Evolutionary conservation across 2,329 filamentous ascomycete species (phyloP).

Genomic region (Clarireedia paspali): DNA sequence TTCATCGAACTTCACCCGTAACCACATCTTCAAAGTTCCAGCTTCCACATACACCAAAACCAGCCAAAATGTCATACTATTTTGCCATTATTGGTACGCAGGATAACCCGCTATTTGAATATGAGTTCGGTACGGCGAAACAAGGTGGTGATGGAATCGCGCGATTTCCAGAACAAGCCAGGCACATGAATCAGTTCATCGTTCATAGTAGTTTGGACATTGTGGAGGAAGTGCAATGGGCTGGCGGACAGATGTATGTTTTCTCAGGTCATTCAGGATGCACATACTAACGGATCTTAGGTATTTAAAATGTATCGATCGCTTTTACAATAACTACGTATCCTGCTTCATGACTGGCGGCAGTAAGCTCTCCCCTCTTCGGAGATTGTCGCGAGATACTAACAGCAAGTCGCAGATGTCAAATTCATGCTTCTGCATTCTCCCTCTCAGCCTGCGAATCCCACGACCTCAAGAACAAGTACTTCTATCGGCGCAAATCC

Average conservation of each 20-base stretch:
- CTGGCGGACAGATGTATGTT: slow-evolving; percentile 68
- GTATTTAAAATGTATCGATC: slow-evolving; percentile 95
- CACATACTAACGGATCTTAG: slow-evolving; percentile 36
- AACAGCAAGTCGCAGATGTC: slow-evolving; percentile 42
- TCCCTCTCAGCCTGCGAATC: slow-evolving; percentile 46
- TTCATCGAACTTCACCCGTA: slow-evolving; percentile 6
- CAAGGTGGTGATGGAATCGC: slow-evolving; percentile 88
- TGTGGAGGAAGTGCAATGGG: slow-evolving; percentile 95
- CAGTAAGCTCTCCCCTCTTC: slow-evolving; percentile 35
- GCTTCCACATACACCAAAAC: not conserved
- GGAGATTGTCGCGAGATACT: not conserved
- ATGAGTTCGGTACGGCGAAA: slow-evolving; percentile 95
- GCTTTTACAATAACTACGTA: slow-evolving; percentile 92
- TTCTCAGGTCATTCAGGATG: slow-evolving; percentile 7
- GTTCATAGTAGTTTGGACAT: slow-evolving; percentile 91
- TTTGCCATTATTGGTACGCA: slow-evolving; percentile 94
- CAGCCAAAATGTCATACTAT: slow-evolving; percentile 84
- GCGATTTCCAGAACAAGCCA: slow-evolving; percentile 79
- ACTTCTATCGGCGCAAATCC: slow-evolving; percentile 79
- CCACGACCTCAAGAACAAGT: slow-evolving; percentile 43
- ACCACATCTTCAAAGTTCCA: slow-evolving; percentile 1
- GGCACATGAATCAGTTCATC: slow-evolving; percentile 96
- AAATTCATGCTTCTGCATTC: slow-evolving; percentile 94
- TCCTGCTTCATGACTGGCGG: slow-evolving; percentile 90
- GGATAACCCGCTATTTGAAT: slow-evolving; percentile 93